phyloP scores from a whole-genome alignment of 495 filamentous ascomycete species.

The Penicillium psychrofluorescens region DNA sequence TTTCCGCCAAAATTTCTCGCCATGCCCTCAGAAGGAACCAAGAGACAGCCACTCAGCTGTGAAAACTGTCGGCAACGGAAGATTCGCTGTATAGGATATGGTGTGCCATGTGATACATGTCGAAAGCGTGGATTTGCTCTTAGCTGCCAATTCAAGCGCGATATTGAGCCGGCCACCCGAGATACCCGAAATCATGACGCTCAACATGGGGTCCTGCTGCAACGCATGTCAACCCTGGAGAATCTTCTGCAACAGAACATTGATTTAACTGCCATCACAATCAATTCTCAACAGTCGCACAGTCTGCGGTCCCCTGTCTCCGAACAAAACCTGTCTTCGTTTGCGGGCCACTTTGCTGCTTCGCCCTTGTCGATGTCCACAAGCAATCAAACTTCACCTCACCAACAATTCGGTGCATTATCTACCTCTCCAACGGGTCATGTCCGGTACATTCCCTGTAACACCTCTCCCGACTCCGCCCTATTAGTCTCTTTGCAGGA shows the following conservation, averaged over 20 bases:
- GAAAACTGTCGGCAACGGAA: slow-evolving; percentile 5
- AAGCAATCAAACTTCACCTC: too few species aligned
- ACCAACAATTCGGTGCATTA: too few species aligned
- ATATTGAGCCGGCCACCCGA: neutral
- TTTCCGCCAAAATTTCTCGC: too few species aligned
- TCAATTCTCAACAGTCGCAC: neutral
- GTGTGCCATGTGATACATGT: slow-evolving; percentile 6
- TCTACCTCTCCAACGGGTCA: neutral
- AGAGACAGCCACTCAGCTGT: slow-evolving; percentile 4
- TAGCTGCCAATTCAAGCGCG: slow-evolving; percentile 5
- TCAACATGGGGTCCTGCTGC: neutral
- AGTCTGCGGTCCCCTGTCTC: neutral
- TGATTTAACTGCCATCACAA: neutral
- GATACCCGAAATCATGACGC: neutral
- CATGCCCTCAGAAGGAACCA: neutral
- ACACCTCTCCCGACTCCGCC: too few species aligned
- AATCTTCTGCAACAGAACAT: neutral
- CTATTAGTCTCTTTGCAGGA: too few species aligned
- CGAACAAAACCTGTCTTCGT: neutral
- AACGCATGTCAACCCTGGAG: slow-evolving; percentile 1
- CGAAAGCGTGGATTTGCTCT: slow-evolving; percentile 3
- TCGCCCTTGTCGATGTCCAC: too few species aligned
- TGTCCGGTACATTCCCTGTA: neutral
- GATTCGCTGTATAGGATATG: slow-evolving; percentile 5
- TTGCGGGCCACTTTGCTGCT: too few species aligned